These are phyloP conservation scores for Stagonosporopsis chrysanthemi DNA, from an alignment of 2,329 filamentous ascomycete species.

Conservation along the genomic window DNA sequence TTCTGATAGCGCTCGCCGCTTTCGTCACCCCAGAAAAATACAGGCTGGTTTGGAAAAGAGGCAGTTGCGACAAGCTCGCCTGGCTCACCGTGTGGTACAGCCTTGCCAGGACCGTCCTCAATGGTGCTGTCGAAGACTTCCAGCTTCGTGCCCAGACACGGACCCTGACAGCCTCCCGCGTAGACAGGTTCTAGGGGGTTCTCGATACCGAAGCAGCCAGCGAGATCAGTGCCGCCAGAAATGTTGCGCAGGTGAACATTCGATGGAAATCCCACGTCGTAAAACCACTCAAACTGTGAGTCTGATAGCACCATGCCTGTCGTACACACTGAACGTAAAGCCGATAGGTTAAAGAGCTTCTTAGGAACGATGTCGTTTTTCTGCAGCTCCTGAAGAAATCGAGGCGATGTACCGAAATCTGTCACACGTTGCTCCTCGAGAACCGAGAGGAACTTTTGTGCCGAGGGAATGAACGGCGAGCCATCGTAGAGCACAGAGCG, in stretches of 20 bases:
- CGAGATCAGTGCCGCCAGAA: constrained; percentile 79
- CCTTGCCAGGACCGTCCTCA: constrained; percentile 55
- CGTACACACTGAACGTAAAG: constrained; percentile 68
- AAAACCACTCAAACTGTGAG: constrained; percentile 80
- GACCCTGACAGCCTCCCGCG: constrained; percentile 63
- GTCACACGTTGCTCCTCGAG: constrained; percentile 71
- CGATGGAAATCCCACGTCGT: constrained; percentile 73
- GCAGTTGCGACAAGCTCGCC: constrained; percentile 77
- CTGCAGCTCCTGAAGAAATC: constrained; percentile 77
- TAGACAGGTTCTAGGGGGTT: constrained; percentile 75
- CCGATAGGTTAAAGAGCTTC: constrained; percentile 68
- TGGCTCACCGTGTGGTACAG: constrained; percentile 68
- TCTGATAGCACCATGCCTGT: constrained; percentile 86
- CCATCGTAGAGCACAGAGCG: constrained; percentile 80
- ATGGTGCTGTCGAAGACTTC: constrained; percentile 66
- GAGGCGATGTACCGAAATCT: constrained; percentile 76
- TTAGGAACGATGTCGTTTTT: constrained; percentile 69
- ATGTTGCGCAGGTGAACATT: constrained; percentile 75
- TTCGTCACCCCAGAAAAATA: constrained; percentile 57
- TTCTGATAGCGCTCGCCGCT: constrained; percentile 53
- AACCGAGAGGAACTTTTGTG: constrained; percentile 68
- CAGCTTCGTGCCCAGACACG: constrained; percentile 61
- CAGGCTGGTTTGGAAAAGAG: constrained; percentile 78
- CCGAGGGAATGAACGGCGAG: constrained; percentile 76
- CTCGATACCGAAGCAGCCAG: constrained; percentile 67